phyloP scores from a whole-genome alignment of 1,139 yeast genomes.

The Candida smagusa region DNA sequence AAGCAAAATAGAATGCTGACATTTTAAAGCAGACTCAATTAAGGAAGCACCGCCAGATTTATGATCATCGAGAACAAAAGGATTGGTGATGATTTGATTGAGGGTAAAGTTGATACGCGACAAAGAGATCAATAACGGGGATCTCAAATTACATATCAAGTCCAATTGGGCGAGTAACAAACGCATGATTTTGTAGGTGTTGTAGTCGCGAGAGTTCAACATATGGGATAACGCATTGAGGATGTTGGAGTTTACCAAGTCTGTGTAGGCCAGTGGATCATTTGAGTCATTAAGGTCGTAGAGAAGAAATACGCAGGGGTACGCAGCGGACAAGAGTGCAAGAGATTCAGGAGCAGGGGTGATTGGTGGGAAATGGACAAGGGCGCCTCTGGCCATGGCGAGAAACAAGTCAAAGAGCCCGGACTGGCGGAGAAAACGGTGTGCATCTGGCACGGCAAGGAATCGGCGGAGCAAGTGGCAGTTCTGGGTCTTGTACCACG shows the following conservation, averaged over 20 bases:
- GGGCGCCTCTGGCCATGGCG: conserved; percentile 35
- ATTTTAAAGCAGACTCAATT: conserved; percentile 11
- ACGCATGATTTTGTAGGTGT: conserved; percentile 4
- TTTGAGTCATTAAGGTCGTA: conserved; percentile 8
- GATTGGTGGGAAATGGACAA: conserved; percentile 46
- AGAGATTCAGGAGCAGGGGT: conserved; percentile 30
- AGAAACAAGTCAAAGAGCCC: conserved; percentile 45
- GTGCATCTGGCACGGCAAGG: conserved; percentile 3
- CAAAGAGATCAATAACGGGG: conserved; percentile 22
- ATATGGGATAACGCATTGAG: conserved; percentile 22
- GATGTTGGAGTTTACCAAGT: conserved; percentile 19
- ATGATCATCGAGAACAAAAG: conserved; percentile 20
- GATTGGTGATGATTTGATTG: conserved; percentile 29
- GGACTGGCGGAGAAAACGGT: conserved; percentile 25
- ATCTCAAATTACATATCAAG: conserved; percentile 8
- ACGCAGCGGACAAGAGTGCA: conserved; percentile 23
- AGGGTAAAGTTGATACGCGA: conserved; percentile 28
- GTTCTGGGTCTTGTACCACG: conserved; percentile 42
- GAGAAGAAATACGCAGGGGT: conserved; percentile 16
- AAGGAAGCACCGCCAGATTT: conserved; percentile 12
- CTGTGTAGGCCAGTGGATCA: conserved; percentile 12
- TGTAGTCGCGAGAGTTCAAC: conserved; percentile 5
- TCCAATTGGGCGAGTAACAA: conserved; percentile 17
- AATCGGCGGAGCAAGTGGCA: conserved; percentile 27
- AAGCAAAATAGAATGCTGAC: conserved; percentile 11